These are phyloP conservation scores for Cordyceps cicadae DNA, from an alignment of 2,329 filamentous ascomycete species.

Conservation along the genomic window DNA sequence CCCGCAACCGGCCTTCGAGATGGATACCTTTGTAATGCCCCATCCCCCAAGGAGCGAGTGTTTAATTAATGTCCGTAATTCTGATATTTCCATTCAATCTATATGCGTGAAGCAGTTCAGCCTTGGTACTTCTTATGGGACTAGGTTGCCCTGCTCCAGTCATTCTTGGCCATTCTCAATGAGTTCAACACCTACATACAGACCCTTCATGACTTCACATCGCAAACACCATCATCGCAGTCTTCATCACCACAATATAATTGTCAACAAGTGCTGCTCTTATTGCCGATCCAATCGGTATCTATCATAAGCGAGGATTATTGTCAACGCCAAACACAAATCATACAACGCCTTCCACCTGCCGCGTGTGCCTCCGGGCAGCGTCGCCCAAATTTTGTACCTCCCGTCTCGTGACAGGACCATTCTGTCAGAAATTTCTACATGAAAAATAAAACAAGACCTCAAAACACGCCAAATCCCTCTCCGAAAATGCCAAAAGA, in stretches of 20 bases:
- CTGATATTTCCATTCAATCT: neutral
- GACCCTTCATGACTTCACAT: neutral
- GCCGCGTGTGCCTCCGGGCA: constrained; percentile 6
- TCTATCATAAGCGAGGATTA: constrained; percentile 8
- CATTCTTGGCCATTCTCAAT: too few relatives aligned
- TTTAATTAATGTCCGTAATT: neutral
- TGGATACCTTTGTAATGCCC: neutral
- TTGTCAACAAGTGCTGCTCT: constrained; percentile 9
- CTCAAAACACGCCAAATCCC: constrained; percentile 8
- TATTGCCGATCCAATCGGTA: constrained; percentile 9
- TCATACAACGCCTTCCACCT: constrained; percentile 9
- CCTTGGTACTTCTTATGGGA: neutral
- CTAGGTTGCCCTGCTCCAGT: neutral
- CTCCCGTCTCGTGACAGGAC: constrained; percentile 1
- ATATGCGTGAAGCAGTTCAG: neutral
- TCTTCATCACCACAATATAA: neutral
- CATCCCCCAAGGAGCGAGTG: neutral
- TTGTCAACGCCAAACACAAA: constrained; percentile 1
- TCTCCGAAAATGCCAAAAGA: constrained; percentile 12
- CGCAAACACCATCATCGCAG: neutral
- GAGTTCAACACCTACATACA: neutral
- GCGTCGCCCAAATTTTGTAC: constrained; percentile 9
- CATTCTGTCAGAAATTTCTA: constrained; percentile 8
- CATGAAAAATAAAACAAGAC: neutral
- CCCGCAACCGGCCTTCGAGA: neutral